Percentiles rank a stretch among this genome's conserved stretches.
These are phyloP conservation scores for Trapa bicornis DNA, from an alignment of 345 rosid species.

Conservation along the genomic window DNA sequence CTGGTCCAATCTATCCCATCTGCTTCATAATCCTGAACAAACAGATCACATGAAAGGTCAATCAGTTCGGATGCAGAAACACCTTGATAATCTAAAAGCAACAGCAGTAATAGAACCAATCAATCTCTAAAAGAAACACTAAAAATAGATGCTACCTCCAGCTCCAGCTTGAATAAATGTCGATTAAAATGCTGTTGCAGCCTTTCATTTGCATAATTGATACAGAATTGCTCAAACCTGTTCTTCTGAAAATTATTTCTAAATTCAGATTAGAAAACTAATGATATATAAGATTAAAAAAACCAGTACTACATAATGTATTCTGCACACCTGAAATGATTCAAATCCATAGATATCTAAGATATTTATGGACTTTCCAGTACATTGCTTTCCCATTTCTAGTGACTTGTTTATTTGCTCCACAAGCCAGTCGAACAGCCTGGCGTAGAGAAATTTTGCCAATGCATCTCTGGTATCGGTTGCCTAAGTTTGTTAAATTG, in stretches of 20 bases:
- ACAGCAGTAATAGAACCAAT: background rate
- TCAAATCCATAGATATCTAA: slow-evolving; percentile 94
- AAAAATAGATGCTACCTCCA: slow-evolving; percentile 38
- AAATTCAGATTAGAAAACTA: background rate
- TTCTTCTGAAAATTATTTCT: slow-evolving; percentile 51
- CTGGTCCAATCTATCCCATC: slow-evolving; percentile 91
- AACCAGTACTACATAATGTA: background rate
- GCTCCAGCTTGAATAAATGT: slow-evolving; percentile 79
- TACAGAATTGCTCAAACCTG: slow-evolving; percentile 93
- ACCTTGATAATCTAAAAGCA: background rate
- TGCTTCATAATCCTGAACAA: slow-evolving; percentile 61
- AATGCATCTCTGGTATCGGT: slow-evolving; percentile 77
- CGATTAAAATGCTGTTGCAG: slow-evolving; percentile 92
- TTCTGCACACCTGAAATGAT: slow-evolving; percentile 58
- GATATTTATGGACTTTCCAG: slow-evolving; percentile 74
- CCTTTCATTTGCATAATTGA: slow-evolving; percentile 97
- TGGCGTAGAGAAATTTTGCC: slow-evolving; percentile 75
- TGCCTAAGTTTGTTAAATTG: slow-evolving; percentile 37
- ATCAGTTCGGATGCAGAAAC: background rate
- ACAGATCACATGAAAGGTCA: slow-evolving; percentile 5
- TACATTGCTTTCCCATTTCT: slow-evolving; percentile 32
- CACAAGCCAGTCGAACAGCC: slow-evolving; percentile 84
- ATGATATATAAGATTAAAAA: background rate
- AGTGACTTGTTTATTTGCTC: slow-evolving; percentile 69
- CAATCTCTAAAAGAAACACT: background rate